A percentile compares a stretch with the other conserved stretches of the same genome.
These are phyloP conservation scores for Verticillium nubilum DNA, from an alignment of 2,329 filamentous ascomycete genomes.

Conservation along the genomic window DNA sequence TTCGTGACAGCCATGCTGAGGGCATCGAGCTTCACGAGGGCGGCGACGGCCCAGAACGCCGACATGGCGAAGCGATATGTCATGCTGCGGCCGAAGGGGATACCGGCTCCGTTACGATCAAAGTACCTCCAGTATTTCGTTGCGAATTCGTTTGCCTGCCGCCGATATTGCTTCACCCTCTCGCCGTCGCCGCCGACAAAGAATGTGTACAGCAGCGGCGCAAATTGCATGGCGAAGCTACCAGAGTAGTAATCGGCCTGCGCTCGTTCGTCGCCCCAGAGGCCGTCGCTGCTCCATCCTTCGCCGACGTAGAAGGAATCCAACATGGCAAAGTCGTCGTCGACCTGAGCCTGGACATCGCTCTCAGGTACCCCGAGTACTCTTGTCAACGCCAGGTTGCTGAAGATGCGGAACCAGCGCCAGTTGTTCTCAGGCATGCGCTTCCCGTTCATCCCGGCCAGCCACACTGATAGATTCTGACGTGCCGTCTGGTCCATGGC, in stretches of 20 bases:
- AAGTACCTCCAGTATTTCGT: conserved; percentile 36
- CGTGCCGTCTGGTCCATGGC: conserved; percentile 52
- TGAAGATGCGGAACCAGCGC: conserved; percentile 39
- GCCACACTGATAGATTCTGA: conserved; percentile 48
- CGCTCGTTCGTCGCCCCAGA: conserved; percentile 24
- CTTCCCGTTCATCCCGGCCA: conserved; percentile 31
- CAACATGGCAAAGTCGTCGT: conserved; percentile 27
- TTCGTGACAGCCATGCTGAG: conserved; percentile 74
- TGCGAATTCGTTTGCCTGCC: conserved; percentile 29
- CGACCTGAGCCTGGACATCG: not conserved
- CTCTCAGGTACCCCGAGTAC: conserved; percentile 19
- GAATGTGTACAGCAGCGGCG: conserved; percentile 36
- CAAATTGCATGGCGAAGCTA: conserved; percentile 40
- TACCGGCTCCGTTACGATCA: conserved; percentile 32
- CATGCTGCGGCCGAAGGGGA: conserved; percentile 38
- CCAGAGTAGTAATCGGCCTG: conserved; percentile 41
- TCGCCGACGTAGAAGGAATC: conserved; percentile 32
- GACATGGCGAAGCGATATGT: conserved; percentile 39
- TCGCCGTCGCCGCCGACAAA: conserved; percentile 29
- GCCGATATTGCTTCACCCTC: conserved; percentile 25
- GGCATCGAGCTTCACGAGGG: conserved; percentile 26
- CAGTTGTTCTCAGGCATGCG: conserved; percentile 36
- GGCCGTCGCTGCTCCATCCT: conserved; percentile 36
- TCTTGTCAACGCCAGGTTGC: conserved; percentile 32
- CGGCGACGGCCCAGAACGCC: conserved; percentile 35